Evolutionary conservation across 2,329 filamentous ascomycete genomes (phyloP), one percentile per base, ranked within the genome.

Genomic region (Verruconis gallopava): DNA sequence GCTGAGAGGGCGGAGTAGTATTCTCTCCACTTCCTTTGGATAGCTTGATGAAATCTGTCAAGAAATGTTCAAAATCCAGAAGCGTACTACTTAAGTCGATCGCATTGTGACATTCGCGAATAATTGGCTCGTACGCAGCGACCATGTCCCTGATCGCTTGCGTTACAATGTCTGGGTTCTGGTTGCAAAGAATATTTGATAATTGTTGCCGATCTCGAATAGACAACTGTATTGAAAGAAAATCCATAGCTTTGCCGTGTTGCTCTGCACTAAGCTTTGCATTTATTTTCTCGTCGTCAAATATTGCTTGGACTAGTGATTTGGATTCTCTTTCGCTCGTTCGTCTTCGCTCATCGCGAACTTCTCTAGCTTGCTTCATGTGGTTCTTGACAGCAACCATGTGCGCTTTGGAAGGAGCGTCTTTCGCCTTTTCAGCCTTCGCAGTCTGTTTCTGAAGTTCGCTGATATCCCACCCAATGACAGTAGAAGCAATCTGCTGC

Each of bases 201-300:
- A 89, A 76, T 50, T 78, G 71, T 44, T 83, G 75, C n/a, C 83
- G 73, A 54, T 91, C 84, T 25, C 77, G 74, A 5, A 83, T 72
- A 0, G 78, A 77, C 18, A 88, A 70, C n/a, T 77, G 68, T 1
- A 79, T 74, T 0, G 77, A 72, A 48, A 83, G 76, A 56, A 84
- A 88, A 44, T 82, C 75, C 35, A 81, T 66, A 25, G 77, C 79
- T 46, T 73, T 68, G 2, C 60, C 59, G 48, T 88, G 81, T 48
- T 83, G 76, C 6, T 61, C 50, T 9, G 78, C 71, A 2, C 67
- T 71, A 18, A 85, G 57, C 0, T 61, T 54, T 1, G 62, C 55
- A 4, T 61, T 55, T 1, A 70, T 62, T 32, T 73, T 66, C 1
- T 67, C 58, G 0, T 65, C 60, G 25, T 72, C 68, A 17, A 88